Conservation (phyloP, 1,284 basidiomycete genomes). For the Austroboletus niveus region DNA sequence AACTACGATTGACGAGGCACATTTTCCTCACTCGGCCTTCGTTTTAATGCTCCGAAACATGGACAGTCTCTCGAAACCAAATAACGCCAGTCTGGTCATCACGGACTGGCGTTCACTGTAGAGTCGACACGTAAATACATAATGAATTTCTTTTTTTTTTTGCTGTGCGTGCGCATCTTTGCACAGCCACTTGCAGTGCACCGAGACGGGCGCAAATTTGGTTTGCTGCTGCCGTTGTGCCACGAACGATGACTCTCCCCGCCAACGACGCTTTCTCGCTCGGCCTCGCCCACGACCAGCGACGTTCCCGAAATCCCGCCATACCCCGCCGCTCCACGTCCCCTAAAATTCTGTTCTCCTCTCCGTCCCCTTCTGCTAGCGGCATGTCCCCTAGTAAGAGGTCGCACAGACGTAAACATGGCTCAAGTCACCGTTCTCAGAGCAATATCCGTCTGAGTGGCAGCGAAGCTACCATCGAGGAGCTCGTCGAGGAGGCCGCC, state of each 20-base stretch:
- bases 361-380: conserved; percentile 13
- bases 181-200: conserved; percentile 14
- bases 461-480: conserved; percentile 23
- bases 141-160: not conserved
- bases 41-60: conserved; percentile 45
- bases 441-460: conserved; percentile 5
- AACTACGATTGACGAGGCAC: conserved; percentile 41
- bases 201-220: not conserved
- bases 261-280: conserved; percentile 54
- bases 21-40: conserved; percentile 29
- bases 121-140: conserved; percentile 28
- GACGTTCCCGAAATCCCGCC: conserved; percentile 26
- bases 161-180: not conserved
- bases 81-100: conserved; percentile 24
- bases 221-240: too few species aligned
- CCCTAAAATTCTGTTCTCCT: conserved; percentile 42
- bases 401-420: conserved; percentile 15
- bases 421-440: conserved; percentile 13
- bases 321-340: conserved; percentile 42
- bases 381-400: conserved; percentile 20
- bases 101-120: conserved; percentile 32
- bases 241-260: conserved; percentile 41
- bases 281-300: conserved; percentile 43
- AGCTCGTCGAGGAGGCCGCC: conserved; percentile 26
- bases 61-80: conserved; percentile 32